Conservation (phyloP, 805 yeast species). For the Candida golubevii region DNA sequence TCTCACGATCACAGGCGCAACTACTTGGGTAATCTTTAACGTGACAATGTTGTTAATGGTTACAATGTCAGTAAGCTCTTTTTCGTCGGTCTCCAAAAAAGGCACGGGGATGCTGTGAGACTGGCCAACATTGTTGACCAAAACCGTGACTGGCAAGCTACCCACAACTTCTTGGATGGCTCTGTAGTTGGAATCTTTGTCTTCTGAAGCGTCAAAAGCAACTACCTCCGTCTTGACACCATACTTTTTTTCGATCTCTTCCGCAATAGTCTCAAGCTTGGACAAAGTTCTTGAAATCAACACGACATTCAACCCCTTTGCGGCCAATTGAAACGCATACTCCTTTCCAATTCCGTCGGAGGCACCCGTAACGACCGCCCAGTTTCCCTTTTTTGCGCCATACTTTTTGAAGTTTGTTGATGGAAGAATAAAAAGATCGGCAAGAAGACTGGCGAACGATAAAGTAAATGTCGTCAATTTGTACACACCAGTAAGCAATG, state of each 20-base stretch:
- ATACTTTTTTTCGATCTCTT: conserved; percentile 57
- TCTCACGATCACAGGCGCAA: conserved; percentile 63
- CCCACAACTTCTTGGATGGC: conserved; percentile 44
- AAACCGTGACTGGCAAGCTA: conserved; percentile 60
- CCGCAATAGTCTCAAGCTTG: conserved; percentile 64
- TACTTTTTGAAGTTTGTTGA: conserved; percentile 57
- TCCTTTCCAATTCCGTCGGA: conserved; percentile 98
- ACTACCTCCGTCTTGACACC: conserved; percentile 58
- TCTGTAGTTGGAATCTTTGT: conserved; percentile 53
- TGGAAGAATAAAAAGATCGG: conserved; percentile 63
- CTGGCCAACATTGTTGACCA: conserved; percentile 91
- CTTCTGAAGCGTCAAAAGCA: conserved; percentile 75
- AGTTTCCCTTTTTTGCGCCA: conserved; percentile 67
- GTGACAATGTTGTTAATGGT: conserved; percentile 85
- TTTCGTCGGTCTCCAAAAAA: conserved; percentile 70
- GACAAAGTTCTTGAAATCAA: conserved; percentile 80
- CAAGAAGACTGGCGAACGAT: conserved; percentile 49
- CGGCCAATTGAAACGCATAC: conserved; percentile 80
- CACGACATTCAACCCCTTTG: conserved; percentile 75
- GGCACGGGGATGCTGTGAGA: conserved; percentile 95
- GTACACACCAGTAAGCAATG: conserved; percentile 58
- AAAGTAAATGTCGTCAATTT: conserved; percentile 51
- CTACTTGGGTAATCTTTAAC: conserved; percentile 73
- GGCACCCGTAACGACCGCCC: conserved; percentile 98
- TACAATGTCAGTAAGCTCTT: conserved; percentile 75